Evolutionary conservation across 306 rosid species (phyloP).

Genomic region (Acacia melanoxylon): DNA sequence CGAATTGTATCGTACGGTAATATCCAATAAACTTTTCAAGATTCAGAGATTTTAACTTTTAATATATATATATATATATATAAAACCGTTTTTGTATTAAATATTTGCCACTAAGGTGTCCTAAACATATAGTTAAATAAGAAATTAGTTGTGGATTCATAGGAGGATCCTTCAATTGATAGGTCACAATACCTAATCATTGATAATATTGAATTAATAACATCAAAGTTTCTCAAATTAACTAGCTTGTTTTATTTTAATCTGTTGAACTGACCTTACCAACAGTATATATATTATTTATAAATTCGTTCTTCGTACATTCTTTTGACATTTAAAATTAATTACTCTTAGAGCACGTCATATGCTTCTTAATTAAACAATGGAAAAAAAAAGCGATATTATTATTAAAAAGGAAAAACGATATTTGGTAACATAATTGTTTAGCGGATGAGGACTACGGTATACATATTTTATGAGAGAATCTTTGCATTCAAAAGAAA

Average conservation of each 20-base stretch:
- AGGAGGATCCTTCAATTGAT: background rate
- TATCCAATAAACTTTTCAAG: conserved; percentile 22
- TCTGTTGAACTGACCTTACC: too few relatives aligned
- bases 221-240: background rate
- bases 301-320: too few relatives aligned
- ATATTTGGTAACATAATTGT: background rate
- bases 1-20: conserved; percentile 30
- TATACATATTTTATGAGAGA: conserved; percentile 1
- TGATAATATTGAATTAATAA: conserved; percentile 23
- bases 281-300: too few relatives aligned
- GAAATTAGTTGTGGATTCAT: conserved; percentile 25
- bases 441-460: background rate
- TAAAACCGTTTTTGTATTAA: background rate
- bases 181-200: conserved; percentile 21
- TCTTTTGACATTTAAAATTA: background rate
- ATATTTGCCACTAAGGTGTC: conserved; percentile 17
- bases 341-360: too few relatives aligned
- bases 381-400: too few relatives aligned
- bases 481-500: background rate
- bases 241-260: too few relatives aligned
- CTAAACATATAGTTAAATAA: background rate
- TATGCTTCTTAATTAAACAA: too few relatives aligned
- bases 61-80: too few relatives aligned
- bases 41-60: background rate
- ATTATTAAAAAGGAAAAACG: too few relatives aligned